Conservation (phyloP, 345 rosid genomes). For the Eucalyptus pauciflora region DNA sequence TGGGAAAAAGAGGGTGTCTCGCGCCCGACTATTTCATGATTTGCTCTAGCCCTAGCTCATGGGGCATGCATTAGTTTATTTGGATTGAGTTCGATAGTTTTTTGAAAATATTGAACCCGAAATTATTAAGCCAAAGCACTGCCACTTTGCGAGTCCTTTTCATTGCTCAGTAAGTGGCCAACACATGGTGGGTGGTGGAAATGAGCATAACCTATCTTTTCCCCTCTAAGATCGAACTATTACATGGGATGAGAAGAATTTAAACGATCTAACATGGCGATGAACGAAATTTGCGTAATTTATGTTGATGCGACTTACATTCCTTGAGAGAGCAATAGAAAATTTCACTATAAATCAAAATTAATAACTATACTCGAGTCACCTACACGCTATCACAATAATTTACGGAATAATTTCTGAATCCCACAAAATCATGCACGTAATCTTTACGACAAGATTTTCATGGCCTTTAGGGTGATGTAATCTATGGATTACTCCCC, state of each 20-base stretch:
- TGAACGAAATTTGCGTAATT: rapidly evolving
- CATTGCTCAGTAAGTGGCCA: background rate
- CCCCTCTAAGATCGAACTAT: background rate
- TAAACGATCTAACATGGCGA: too few relatives aligned
- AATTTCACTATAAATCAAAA: background rate
- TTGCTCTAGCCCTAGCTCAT: background rate
- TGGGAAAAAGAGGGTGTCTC: background rate
- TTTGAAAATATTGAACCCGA: background rate
- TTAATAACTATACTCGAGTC: background rate
- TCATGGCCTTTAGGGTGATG: background rate
- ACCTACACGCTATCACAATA: background rate
- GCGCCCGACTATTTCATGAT: background rate
- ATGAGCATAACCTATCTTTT: background rate
- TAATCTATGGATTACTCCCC: background rate
- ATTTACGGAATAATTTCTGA: rapidly evolving
- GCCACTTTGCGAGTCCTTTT: background rate
- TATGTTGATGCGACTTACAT: background rate
- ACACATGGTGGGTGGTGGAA: background rate
- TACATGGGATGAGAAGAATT: background rate
- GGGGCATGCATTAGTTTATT: background rate
- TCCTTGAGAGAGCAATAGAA: background rate
- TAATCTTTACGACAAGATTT: background rate
- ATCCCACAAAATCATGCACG: background rate
- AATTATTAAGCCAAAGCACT: background rate
- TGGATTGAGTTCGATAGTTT: background rate